Evolutionary conservation across 2,329 filamentous ascomycete species (phyloP).

Genomic region (Colletotrichum sp.): DNA sequence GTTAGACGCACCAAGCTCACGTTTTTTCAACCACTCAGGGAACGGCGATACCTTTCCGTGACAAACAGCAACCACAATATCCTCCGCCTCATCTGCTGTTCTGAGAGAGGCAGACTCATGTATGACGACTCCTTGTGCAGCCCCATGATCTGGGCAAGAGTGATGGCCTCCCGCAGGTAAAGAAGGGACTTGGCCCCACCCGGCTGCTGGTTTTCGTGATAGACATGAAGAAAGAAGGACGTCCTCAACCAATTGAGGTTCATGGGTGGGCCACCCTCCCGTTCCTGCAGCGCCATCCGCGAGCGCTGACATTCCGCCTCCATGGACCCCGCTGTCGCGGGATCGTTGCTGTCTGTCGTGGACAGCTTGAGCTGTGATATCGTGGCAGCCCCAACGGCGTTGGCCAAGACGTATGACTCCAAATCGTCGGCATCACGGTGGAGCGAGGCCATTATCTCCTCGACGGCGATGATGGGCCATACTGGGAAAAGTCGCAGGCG

Average conservation of each 20-base stretch:
- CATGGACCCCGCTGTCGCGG: constrained; percentile 34
- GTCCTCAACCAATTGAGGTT: constrained; percentile 47
- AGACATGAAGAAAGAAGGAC: constrained; percentile 57
- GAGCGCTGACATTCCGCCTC: constrained; percentile 39
- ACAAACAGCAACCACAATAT: constrained; percentile 40
- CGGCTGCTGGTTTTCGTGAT: constrained; percentile 52
- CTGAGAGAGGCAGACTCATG: constrained; percentile 32
- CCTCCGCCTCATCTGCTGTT: constrained; percentile 49
- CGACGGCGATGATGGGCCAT: constrained; percentile 54
- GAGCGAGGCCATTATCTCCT: constrained; percentile 42
- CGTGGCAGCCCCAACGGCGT: constrained; percentile 51
- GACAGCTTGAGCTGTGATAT: constrained; percentile 52
- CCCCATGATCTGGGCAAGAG: constrained; percentile 53
- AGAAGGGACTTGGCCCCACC: constrained; percentile 52
- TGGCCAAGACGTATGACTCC: constrained; percentile 44
- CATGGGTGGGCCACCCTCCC: constrained; percentile 30
- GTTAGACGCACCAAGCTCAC: neutral
- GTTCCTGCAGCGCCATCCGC: constrained; percentile 24
- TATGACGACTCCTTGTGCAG: constrained; percentile 50
- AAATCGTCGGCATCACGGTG: constrained; percentile 35
- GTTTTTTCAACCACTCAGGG: neutral
- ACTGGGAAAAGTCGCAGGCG: constrained; percentile 55
- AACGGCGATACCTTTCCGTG: constrained; percentile 39
- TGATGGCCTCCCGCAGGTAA: constrained; percentile 55
- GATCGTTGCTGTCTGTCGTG: constrained; percentile 33